Conservation (phyloP, 352 stramenopile species). For the Globisporangium cystogenes region DNA sequence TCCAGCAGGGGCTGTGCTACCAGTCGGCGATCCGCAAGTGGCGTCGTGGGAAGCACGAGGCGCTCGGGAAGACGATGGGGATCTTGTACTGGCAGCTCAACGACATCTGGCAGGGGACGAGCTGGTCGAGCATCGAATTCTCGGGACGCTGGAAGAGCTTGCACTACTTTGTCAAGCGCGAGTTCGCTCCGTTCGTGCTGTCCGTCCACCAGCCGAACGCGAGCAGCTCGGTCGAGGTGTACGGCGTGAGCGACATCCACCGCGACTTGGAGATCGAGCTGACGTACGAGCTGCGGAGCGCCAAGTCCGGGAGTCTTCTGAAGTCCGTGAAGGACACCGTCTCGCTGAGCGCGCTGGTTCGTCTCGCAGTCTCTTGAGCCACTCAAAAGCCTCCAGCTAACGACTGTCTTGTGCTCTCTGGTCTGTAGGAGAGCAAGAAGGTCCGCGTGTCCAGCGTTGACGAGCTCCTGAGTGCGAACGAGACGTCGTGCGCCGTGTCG, state of each 20-base stretch:
- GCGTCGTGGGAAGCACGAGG: constrained; percentile 48
- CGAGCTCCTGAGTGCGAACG: constrained; percentile 22
- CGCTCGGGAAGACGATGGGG: constrained; percentile 59
- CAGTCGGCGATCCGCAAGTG: constrained; percentile 68
- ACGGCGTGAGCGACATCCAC: constrained; percentile 45
- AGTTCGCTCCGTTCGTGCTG: constrained; percentile 66
- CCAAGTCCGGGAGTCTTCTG: constrained; percentile 32
- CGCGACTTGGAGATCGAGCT: constrained; percentile 26
- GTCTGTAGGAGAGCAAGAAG: constrained; percentile 29
- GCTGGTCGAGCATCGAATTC: constrained; percentile 85
- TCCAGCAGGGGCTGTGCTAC: constrained; percentile 79
- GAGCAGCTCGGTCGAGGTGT: constrained; percentile 23
- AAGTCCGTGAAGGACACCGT: constrained; percentile 26
- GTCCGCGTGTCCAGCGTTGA: constrained; percentile 23
- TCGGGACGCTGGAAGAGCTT: constrained; percentile 76
- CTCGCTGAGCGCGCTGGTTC: constrained; percentile 28
- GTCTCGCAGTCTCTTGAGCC: constrained; percentile 1
- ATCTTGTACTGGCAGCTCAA: constrained; percentile 89
- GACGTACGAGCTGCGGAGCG: constrained; percentile 38
- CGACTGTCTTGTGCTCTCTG: background rate
- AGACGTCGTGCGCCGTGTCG: constrained; percentile 29
- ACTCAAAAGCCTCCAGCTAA: background rate
- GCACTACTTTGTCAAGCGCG: constrained; percentile 64
- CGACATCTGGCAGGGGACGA: constrained; percentile 85
- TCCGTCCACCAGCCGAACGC: constrained; percentile 25